Evolutionary conservation across 1,284 basidiomycete species (phyloP), one percentile per base, ranked within the genome.

Genomic region (Neonothopanus nambi): DNA sequence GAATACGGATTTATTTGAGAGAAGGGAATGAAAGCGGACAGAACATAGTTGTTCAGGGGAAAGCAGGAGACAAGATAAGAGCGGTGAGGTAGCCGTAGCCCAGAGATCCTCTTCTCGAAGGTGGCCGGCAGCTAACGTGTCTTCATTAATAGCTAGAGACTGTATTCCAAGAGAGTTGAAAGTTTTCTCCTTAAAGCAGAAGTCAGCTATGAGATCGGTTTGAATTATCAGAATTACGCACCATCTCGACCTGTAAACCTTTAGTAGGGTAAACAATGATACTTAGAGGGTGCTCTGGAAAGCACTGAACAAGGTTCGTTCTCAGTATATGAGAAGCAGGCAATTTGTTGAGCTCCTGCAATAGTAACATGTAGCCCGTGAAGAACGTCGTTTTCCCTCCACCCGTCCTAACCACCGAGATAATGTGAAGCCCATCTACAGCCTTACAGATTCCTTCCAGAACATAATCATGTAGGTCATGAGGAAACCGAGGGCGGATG

Each of bases 41-140:
- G 56, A 58, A 5, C 51, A 37, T 5, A 71, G 57, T 51, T 64
- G 57, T 55, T 71, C 67, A 0, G 66, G 70, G 5, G 65, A 66
- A 5, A 70, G 48, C 15, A 69, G 44, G 2, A 71, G 38, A 53
- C 38, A 69, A 54, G 2, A 57, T 45, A 26, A 51, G 43, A 9
- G 46, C 48, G 2, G 17, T 17, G 7, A 24, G n/a, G 7, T 51
- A 55, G 23, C 53, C 52, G 1, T 28, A 15, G 38, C 45, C 66
- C 67, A 69, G 2, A 68, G 51, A 50, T 65, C 58, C 15, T 47
- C 44, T 15, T 51, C 51, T 3, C 13, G 7, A 39, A 50, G 48
- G 5, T 28, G 42, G 2, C 62, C 65, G 2, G 51, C 55, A 3
- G 30, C 12, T 1, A 57, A n/a, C 28, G 61, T 64, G 41, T 64